Evolutionary conservation across 495 filamentous ascomycete species (phyloP).

Genomic region (Parachaetomium inaequale): DNA sequence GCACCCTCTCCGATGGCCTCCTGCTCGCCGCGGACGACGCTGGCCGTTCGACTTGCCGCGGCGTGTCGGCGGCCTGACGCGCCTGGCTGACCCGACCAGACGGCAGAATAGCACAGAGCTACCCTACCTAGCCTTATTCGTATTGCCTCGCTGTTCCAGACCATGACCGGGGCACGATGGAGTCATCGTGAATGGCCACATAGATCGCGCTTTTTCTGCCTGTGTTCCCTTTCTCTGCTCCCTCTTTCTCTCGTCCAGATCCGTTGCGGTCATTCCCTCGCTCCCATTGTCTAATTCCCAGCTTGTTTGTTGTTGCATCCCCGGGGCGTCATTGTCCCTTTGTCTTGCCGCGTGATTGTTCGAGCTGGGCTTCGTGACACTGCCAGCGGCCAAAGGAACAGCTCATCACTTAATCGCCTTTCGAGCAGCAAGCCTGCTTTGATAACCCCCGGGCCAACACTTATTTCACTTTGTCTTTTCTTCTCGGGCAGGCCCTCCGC

Average conservation of each 20-base stretch:
- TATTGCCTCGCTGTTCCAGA: background rate
- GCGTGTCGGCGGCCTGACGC: background rate
- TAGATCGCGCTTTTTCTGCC: background rate
- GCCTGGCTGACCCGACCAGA: background rate
- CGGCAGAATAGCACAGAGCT: background rate
- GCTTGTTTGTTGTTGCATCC: background rate
- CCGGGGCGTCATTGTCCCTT: background rate
- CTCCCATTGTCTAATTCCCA: constrained; percentile 5
- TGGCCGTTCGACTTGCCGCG: constrained; percentile 14
- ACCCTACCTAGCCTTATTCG: too few species aligned
- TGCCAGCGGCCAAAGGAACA: background rate
- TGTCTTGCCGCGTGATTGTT: constrained; percentile 1
- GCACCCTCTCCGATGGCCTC: background rate
- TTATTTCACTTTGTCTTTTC: constrained; percentile 5
- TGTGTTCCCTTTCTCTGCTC: constrained; percentile 6
- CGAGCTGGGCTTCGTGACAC: background rate
- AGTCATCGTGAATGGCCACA: background rate
- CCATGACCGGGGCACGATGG: background rate
- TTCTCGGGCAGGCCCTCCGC: constrained; percentile 10
- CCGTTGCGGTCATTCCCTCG: background rate
- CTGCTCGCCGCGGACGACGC: background rate
- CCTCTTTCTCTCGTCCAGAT: constrained; percentile 1
- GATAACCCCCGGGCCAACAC: background rate
- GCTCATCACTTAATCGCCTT: background rate
- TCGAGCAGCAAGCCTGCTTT: constrained; percentile 1